Evolutionary conservation across 306 rosid genomes (phyloP).

Genomic region (Prunus fruticosa): DNA sequence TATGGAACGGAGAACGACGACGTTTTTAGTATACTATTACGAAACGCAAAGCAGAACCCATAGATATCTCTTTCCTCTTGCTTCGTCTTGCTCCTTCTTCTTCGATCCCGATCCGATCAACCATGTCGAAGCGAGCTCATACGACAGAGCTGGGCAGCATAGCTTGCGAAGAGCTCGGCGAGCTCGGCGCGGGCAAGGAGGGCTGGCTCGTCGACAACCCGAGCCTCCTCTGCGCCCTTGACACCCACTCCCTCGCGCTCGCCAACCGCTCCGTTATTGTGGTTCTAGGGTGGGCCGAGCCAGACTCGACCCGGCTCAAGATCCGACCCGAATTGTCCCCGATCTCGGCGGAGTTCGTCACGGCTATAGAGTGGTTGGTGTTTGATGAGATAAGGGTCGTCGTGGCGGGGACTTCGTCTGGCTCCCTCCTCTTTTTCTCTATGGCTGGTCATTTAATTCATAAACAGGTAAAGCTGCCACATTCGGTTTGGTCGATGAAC

Average conservation of each 20-base stretch:
- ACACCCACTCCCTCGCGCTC: conserved; percentile 69
- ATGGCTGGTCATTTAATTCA: conserved; percentile 66
- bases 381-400: conserved; percentile 72
- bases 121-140: conserved; percentile 58
- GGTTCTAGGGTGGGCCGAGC: conserved; percentile 64
- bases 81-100: not conserved
- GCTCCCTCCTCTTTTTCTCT: conserved; percentile 70
- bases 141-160: conserved; percentile 80
- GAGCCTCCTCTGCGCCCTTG: conserved; percentile 73
- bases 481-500: not conserved
- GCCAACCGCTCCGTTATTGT: conserved; percentile 67
- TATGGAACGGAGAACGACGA: not conserved
- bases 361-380: conserved; percentile 83
- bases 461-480: conserved; percentile 57
- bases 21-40: too few relatives aligned
- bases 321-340: conserved; percentile 81
- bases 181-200: conserved; percentile 83
- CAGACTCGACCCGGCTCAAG: conserved; percentile 37
- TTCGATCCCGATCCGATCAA: not conserved
- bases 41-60: not conserved
- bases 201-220: conserved; percentile 84
- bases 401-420: conserved; percentile 80
- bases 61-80: not conserved
- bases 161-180: conserved; percentile 74
- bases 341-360: conserved; percentile 57